Evolutionary conservation across 768 basidiomycete genomes (phyloP).

Genomic region (Phylloporus rhodoxanthus): DNA sequence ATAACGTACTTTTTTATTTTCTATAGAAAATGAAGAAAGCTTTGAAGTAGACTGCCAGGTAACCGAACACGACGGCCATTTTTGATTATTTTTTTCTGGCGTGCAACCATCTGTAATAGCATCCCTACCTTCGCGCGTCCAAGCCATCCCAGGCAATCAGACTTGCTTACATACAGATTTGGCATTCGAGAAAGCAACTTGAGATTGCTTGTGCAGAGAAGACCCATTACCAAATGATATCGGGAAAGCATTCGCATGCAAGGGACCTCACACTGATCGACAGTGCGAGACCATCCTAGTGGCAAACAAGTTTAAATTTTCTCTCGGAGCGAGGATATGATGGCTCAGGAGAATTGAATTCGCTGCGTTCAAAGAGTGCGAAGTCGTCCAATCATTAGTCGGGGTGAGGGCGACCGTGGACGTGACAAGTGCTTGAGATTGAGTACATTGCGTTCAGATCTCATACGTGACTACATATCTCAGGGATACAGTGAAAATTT

Average conservation of each 20-base stretch:
- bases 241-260: too few relatives aligned
- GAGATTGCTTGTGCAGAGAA: too few relatives aligned
- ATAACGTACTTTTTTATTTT: slow-evolving; percentile 1
- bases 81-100: neutral
- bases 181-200: too few relatives aligned
- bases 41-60: slow-evolving; percentile 55
- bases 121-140: neutral
- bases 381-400: too few relatives aligned
- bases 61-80: neutral
- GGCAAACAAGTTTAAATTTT: too few relatives aligned
- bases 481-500: neutral
- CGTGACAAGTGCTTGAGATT: neutral
- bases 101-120: neutral
- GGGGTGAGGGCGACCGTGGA: neutral
- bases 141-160: neutral
- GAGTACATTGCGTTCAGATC: neutral
- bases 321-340: neutral
- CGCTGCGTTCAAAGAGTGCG: too few relatives aligned
- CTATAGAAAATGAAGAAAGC: slow-evolving; percentile 78
- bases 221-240: too few relatives aligned
- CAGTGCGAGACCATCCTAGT: too few relatives aligned
- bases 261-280: too few relatives aligned
- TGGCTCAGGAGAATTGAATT: too few relatives aligned
- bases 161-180: too few relatives aligned
- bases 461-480: neutral